A percentile compares a stretch with the other conserved stretches of the same genome.
phyloP scores from a whole-genome alignment of 2,329 filamentous ascomycete genomes.

The Fusarium beomiforme region DNA sequence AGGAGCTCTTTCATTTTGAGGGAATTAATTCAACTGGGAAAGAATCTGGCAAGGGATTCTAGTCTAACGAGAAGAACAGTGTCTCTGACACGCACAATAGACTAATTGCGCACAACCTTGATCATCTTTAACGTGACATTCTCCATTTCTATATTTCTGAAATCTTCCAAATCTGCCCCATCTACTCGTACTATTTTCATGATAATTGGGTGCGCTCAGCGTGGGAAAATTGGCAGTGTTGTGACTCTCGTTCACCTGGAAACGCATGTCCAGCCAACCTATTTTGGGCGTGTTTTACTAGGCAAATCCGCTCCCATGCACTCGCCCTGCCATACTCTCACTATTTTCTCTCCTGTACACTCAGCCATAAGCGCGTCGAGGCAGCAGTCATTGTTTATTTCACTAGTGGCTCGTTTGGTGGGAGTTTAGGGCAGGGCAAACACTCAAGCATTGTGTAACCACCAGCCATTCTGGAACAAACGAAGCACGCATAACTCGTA shows the following conservation, averaged over 20 bases:
- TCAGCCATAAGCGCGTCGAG: not conserved
- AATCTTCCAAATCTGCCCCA: accelerated
- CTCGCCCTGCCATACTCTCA: not conserved
- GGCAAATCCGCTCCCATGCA: not conserved
- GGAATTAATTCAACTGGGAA: too few species aligned
- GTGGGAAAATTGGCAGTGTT: not conserved
- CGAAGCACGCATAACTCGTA: accelerated
- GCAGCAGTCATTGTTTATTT: not conserved
- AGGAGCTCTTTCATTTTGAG: too few species aligned
- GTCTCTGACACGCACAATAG: not conserved
- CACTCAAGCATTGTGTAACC: not conserved
- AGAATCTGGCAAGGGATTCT: too few species aligned
- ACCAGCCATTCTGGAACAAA: not conserved
- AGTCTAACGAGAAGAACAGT: too few species aligned
- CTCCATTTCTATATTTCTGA: not conserved
- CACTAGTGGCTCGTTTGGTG: not conserved
- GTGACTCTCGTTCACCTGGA: not conserved
- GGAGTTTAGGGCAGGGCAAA: not conserved
- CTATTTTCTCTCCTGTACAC: accelerated
- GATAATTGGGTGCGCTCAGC: not conserved
- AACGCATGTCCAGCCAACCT: not conserved
- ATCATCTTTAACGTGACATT: slow-evolving; percentile 3
- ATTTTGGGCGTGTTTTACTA: not conserved
- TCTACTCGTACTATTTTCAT: accelerated
- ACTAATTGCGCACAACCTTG: slow-evolving; percentile 10